These are phyloP conservation scores for Coleophoma cylindrospora DNA, from an alignment of 2,329 filamentous ascomycete species.

Conservation along the genomic window DNA sequence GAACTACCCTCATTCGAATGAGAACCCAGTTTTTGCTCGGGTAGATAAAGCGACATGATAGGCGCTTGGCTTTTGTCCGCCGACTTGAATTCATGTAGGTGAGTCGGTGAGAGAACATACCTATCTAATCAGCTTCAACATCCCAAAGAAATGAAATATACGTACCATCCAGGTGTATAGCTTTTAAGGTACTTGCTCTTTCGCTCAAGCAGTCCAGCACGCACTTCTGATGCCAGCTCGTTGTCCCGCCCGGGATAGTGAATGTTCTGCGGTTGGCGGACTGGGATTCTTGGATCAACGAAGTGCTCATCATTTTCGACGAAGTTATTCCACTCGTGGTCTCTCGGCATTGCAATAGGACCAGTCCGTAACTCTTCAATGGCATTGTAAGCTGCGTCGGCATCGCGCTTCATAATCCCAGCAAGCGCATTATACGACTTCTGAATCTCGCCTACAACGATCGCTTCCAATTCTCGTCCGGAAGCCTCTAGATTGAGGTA, in stretches of 20 bases:
- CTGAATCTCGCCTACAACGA: constrained; percentile 95
- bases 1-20: constrained; percentile 78
- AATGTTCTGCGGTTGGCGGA: constrained; percentile 76
- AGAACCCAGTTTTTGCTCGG: constrained; percentile 91
- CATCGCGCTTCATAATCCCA: constrained; percentile 85
- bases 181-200: constrained; percentile 99
- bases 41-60: constrained; percentile 92
- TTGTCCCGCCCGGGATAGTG: constrained; percentile 86
- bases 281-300: constrained; percentile 75
- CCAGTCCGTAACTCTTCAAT: constrained; percentile 79
- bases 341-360: constrained; percentile 88
- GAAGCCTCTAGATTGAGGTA: constrained; percentile 93
- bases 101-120: constrained; percentile 94
- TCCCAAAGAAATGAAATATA: constrained; percentile 10
- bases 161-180: constrained; percentile 65
- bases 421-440: constrained; percentile 96
- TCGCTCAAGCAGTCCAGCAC: constrained; percentile 86
- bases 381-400: constrained; percentile 72
- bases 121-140: constrained; percentile 38
- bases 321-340: constrained; percentile 81
- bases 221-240: constrained; percentile 75
- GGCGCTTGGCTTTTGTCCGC: constrained; percentile 87
- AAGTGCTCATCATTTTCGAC: constrained; percentile 79
- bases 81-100: constrained; percentile 99
- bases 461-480: constrained; percentile 89